Percentiles rank a stretch among this genome's conserved stretches.
phyloP scores from a whole-genome alignment of 805 yeast genomes.

The Clavispora asparagi region DNA sequence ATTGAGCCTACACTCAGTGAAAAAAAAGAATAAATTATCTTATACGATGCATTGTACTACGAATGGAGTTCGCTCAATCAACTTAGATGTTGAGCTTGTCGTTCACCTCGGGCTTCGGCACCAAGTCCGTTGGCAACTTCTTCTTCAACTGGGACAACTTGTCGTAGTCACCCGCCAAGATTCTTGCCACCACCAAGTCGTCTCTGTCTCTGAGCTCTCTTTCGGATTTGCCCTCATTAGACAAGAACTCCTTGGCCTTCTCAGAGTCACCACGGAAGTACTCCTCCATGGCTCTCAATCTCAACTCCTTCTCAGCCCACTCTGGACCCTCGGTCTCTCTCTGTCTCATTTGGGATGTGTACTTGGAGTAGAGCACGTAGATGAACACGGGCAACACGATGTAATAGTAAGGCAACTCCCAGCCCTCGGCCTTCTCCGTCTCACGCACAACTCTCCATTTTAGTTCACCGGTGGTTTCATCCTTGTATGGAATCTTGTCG shows the following conservation, averaged over 20 bases:
- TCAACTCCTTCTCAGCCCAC: constrained; percentile 82
- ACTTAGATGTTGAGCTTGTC: constrained; percentile 29
- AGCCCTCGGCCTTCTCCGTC: constrained; percentile 70
- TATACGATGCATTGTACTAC: constrained; percentile 1
- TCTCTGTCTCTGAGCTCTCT: constrained; percentile 65
- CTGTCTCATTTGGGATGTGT: constrained; percentile 38
- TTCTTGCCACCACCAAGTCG: constrained; percentile 73
- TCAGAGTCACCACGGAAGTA: constrained; percentile 48
- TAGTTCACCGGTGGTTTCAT: constrained; percentile 70
- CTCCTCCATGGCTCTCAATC: constrained; percentile 68
- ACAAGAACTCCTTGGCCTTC: constrained; percentile 50
- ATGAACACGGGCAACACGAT: constrained; percentile 67
- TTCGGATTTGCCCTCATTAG: constrained; percentile 45
- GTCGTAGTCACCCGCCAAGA: constrained; percentile 81
- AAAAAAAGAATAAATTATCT: neutral
- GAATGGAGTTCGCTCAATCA: neutral
- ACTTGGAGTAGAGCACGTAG: constrained; percentile 47
- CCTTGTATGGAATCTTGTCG: constrained; percentile 81
- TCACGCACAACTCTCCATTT: constrained; percentile 76
- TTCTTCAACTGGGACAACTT: constrained; percentile 54
- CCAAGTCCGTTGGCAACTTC: constrained; percentile 37
- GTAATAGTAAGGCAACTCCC: constrained; percentile 74
- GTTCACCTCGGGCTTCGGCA: constrained; percentile 31
- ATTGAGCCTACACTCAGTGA: neutral
- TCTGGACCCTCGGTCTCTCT: constrained; percentile 46